These are phyloP conservation scores for Oryza australiensis DNA, from an alignment of 176 grass and related monocot genomes.

Conservation along the genomic window DNA sequence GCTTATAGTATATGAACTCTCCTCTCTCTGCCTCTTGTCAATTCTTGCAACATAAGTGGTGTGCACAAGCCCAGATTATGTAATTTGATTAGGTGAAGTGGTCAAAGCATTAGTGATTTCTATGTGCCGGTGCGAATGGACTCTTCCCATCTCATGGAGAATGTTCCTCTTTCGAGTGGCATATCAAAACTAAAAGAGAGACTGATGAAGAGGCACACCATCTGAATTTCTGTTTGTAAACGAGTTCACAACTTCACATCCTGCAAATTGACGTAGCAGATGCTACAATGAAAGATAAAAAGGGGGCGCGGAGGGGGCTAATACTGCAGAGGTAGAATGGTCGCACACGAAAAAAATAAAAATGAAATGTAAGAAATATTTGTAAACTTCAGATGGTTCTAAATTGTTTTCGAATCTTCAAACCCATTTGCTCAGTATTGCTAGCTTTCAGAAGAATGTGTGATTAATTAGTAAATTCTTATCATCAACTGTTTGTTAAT, in stretches of 20 bases:
- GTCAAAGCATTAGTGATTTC: constrained; percentile 14
- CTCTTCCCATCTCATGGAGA: constrained; percentile 2
- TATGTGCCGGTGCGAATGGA: neutral
- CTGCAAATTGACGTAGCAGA: no score
- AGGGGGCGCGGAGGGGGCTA: no score
- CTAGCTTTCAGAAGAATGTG: neutral
- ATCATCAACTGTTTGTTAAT: neutral
- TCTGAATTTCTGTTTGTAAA: neutral
- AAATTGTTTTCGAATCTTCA: neutral
- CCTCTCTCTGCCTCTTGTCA: neutral
- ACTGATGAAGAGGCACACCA: neutral
- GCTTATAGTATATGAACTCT: neutral
- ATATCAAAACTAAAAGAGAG: constrained; percentile 2
- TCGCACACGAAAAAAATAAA: neutral
- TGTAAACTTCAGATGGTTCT: neutral
- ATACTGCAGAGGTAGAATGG: neutral
- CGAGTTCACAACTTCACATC: no score
- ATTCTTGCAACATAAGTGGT: neutral
- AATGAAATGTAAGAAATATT: no score
- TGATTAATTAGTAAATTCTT: no score
- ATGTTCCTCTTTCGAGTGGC: constrained; percentile 21
- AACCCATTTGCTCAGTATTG: neutral
- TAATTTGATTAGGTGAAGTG: constrained; percentile 6
- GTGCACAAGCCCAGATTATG: neutral
- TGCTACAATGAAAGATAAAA: no score